These are phyloP conservation scores for Rauvolfia tetraphylla DNA, from an alignment of 257 asterid genomes.

Conservation along the genomic window DNA sequence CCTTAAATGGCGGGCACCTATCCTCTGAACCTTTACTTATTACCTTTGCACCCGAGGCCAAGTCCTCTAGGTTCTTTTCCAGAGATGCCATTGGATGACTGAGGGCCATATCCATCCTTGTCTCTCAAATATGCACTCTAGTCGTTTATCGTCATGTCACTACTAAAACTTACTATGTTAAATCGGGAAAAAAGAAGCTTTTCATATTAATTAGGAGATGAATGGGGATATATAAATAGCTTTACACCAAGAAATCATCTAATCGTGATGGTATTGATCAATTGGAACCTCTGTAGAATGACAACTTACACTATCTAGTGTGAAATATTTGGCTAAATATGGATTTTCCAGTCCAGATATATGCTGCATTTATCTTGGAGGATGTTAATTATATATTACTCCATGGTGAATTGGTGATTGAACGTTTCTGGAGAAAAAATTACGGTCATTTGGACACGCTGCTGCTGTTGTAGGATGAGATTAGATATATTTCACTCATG, in stretches of 20 bases:
- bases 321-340: neutral
- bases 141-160: neutral
- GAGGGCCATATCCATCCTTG: neutral
- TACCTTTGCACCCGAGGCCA: neutral
- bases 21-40: slow-evolving; percentile 46
- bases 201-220: too few relatives aligned
- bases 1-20: slow-evolving; percentile 88
- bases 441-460: neutral
- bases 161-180: neutral
- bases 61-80: slow-evolving; percentile 17
- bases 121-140: too few relatives aligned
- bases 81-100: slow-evolving; percentile 2
- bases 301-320: too few relatives aligned
- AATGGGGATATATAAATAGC: too few relatives aligned
- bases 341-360: neutral
- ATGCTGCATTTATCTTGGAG: neutral
- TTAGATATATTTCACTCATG: neutral
- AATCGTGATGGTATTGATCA: too few relatives aligned
- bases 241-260: too few relatives aligned
- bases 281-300: too few relatives aligned
- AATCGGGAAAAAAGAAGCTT: too few relatives aligned
- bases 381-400: too few relatives aligned
- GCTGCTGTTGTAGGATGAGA: neutral
- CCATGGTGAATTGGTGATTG: too few relatives aligned
- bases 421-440: neutral